Base-by-base conservation (phyloP, 768 basidiomycete genomes). In the Hortiboletus campestris region DNA sequence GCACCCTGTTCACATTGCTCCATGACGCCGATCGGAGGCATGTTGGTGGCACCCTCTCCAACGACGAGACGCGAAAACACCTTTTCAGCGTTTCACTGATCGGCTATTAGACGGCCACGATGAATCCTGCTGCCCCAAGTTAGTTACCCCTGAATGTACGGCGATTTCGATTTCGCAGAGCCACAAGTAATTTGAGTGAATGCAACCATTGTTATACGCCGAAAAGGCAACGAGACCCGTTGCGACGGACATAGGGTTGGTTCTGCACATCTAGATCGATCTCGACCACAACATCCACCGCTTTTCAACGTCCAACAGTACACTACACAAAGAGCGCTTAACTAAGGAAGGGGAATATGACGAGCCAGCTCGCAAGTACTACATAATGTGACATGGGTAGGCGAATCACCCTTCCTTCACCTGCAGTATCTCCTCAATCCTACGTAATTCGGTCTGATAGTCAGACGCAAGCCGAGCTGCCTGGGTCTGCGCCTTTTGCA, bases 391-490 rank as follows among this genome's bases (percentile, higher is more conserved):
- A 57, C 51, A 45, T 2, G 40, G 35, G 42, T 42, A 39, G 14
- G 52, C 3, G 36, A 39, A 54, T 63, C 56, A 71, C n/a, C 36
- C 71, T 12, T 67, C 71, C 58, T 69, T 71, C 19, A 67, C 61
- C 47, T 69, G 62, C 28, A 71, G 44, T 40, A 69, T 47, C 57
- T 73, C 67, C 59, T 71, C 70, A 31, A 71, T 73, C 49, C 67
- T 73, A 58, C 69, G 69, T 35, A 71, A 55, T 60, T 71, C 70
- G 1, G 65, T 53, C 63, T 73, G 71, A 39, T 71, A 71, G 43
- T 73, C 70, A 8, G 70, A 71, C 17, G 65, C 70, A 38, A 71
- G 64, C n/a, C 57, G 61, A 11, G 67, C 56, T 22, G 70, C 57
- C 31, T 71, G 71, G 42, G 58, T 72, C 43, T 70, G 69, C 34